Conservation (phyloP, 768 basidiomycete genomes). For the Macrolepiota albuminosa region DNA sequence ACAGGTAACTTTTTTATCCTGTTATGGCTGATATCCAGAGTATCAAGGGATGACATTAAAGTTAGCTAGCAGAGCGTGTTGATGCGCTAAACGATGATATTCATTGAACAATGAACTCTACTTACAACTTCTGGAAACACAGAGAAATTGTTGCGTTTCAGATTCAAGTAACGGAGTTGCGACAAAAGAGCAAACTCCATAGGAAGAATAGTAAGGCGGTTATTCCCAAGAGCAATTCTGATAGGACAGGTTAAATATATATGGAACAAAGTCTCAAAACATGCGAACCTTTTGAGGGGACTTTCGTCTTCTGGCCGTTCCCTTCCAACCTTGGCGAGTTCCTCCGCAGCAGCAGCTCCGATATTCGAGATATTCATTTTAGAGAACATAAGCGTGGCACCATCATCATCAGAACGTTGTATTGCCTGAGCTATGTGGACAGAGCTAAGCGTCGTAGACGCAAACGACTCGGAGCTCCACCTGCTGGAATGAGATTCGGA, state of each 20-base stretch:
- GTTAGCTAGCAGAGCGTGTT: conserved; percentile 55
- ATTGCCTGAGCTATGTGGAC: conserved; percentile 64
- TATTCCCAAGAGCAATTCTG: conserved; percentile 85
- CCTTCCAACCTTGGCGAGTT: conserved; percentile 61
- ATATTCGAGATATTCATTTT: conserved; percentile 76
- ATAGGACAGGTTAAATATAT: background rate
- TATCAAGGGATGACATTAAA: conserved; percentile 82
- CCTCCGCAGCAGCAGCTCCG: conserved; percentile 67
- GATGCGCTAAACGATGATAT: conserved; percentile 2
- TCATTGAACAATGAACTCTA: conserved; percentile 25
- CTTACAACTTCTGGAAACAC: conserved; percentile 81
- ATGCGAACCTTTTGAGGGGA: conserved; percentile 55
- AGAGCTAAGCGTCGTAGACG: conserved; percentile 39
- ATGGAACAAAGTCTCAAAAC: background rate
- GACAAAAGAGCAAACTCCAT: conserved; percentile 68
- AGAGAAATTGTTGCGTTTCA: conserved; percentile 79
- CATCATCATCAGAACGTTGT: conserved; percentile 64
- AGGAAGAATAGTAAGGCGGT: conserved; percentile 75
- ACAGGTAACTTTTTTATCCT: conserved; percentile 77
- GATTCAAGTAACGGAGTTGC: conserved; percentile 78
- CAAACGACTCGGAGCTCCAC: conserved; percentile 5
- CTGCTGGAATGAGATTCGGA: conserved; percentile 19
- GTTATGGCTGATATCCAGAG: conserved; percentile 92
- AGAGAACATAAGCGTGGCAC: conserved; percentile 81
- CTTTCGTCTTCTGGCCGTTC: conserved; percentile 45